Conservation (phyloP, 495 filamentous ascomycete species). For the Annulohypoxylon moriforme region DNA sequence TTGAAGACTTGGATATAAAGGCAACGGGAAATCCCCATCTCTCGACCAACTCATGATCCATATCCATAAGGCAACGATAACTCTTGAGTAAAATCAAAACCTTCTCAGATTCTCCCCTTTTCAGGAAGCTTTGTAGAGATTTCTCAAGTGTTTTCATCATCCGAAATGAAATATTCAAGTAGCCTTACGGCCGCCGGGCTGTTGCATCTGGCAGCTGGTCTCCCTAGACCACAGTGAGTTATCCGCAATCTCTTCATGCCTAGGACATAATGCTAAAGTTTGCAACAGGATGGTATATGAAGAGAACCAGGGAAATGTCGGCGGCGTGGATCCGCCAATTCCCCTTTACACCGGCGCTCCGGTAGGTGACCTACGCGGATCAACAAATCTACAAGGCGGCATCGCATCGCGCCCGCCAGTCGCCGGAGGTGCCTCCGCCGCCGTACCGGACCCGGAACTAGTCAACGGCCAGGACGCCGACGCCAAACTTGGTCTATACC, state of each 20-base stretch:
- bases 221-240: conserved; percentile 47
- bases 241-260: not conserved
- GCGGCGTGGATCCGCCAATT: conserved; percentile 51
- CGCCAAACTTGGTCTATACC: conserved; percentile 66
- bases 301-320: conserved; percentile 52
- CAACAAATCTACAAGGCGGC: conserved; percentile 51
- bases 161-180: conserved; percentile 39
- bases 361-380: conserved; percentile 51
- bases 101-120: no score
- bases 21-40: not conserved
- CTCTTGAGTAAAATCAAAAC: conserved; percentile 2
- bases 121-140: not conserved
- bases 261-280: conserved; percentile 13
- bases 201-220: conserved; percentile 31
- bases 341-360: conserved; percentile 47
- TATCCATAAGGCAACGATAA: not conserved
- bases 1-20: conserved; percentile 26
- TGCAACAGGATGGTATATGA: conserved; percentile 45
- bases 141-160: not conserved
- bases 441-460: conserved; percentile 49
- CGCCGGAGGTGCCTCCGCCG: conserved; percentile 49
- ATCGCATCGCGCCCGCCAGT: conserved; percentile 50
- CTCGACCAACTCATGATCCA: not conserved
- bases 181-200: conserved; percentile 37
- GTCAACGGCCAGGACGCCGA: conserved; percentile 66